Percentiles rank a stretch among this genome's conserved stretches.
These are phyloP conservation scores for Tetraselmis striata DNA, from an alignment of 139 green algal genomes.

Conservation along the genomic window DNA sequence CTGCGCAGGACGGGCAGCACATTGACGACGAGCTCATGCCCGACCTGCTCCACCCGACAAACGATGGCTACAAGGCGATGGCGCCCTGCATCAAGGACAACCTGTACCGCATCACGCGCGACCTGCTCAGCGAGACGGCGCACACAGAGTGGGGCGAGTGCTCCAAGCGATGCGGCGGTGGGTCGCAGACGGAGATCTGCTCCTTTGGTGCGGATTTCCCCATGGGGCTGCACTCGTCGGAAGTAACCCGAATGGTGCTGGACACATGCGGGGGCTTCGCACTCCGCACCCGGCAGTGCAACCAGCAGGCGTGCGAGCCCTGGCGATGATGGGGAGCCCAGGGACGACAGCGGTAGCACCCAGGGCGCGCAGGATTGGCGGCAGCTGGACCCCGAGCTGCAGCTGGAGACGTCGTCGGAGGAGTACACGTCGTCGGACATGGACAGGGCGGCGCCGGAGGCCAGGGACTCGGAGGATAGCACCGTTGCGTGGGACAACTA, in stretches of 20 bases:
- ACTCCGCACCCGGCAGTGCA: neutral
- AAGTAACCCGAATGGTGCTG: neutral
- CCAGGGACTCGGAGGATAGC: neutral
- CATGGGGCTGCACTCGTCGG: neutral
- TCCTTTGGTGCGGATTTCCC: neutral
- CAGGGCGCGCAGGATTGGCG: no score
- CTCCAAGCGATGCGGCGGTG: neutral
- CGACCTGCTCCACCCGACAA: neutral
- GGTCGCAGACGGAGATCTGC: neutral
- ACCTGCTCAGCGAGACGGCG: neutral
- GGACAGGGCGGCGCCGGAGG: no score
- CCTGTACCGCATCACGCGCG: neutral
- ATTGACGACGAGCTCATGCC: neutral
- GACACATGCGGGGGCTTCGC: neutral
- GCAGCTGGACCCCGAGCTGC: no score
- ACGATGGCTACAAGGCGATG: neutral
- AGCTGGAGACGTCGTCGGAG: neutral
- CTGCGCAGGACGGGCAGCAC: neutral
- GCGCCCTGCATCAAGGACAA: neutral
- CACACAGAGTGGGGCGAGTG: neutral
- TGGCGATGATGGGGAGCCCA: neutral
- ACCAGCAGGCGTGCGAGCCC: neutral
- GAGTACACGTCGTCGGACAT: neutral
- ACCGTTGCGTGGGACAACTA: neutral
- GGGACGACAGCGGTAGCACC: neutral